Conservation (phyloP, 805 yeast genomes). For the Aciculoconidium aculeatum region DNA sequence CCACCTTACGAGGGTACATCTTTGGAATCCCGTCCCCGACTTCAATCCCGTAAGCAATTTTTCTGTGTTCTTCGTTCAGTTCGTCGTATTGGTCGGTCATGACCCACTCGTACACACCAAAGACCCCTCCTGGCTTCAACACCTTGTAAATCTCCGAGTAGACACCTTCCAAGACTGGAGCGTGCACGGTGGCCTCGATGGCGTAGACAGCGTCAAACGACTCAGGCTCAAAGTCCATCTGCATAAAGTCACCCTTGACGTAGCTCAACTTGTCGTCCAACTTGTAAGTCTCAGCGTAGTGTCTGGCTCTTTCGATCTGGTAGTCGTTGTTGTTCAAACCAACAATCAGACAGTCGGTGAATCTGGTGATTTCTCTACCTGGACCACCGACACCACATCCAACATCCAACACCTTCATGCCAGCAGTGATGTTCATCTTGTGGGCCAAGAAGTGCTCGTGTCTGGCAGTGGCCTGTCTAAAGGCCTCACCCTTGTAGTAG, state of each 20-base stretch:
- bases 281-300: slow-evolving; percentile 62
- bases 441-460: slow-evolving; percentile 94
- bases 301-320: slow-evolving; percentile 86
- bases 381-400: slow-evolving; percentile 99
- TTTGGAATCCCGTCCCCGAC: slow-evolving; percentile 98
- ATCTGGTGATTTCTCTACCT: slow-evolving; percentile 90
- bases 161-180: slow-evolving; percentile 94
- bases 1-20: slow-evolving; percentile 83
- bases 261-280: slow-evolving; percentile 71
- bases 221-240: slow-evolving; percentile 90
- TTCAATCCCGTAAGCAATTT: slow-evolving; percentile 94
- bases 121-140: slow-evolving; percentile 94
- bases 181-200: slow-evolving; percentile 97
- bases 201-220: slow-evolving; percentile 96
- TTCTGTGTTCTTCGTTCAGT: slow-evolving; percentile 80
- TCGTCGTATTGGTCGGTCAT: slow-evolving; percentile 94
- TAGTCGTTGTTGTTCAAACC: slow-evolving; percentile 97
- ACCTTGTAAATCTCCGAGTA: slow-evolving; percentile 92
- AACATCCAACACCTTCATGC: slow-evolving; percentile 89
- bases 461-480: slow-evolving; percentile 90
- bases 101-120: slow-evolving; percentile 99
- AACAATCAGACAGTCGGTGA: slow-evolving; percentile 78
- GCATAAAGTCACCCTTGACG: slow-evolving; percentile 98
- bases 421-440: slow-evolving; percentile 72
- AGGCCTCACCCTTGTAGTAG: slow-evolving; percentile 89